Conservation (phyloP, 1,284 basidiomycete genomes). For the Heliocybe sulcata region DNA sequence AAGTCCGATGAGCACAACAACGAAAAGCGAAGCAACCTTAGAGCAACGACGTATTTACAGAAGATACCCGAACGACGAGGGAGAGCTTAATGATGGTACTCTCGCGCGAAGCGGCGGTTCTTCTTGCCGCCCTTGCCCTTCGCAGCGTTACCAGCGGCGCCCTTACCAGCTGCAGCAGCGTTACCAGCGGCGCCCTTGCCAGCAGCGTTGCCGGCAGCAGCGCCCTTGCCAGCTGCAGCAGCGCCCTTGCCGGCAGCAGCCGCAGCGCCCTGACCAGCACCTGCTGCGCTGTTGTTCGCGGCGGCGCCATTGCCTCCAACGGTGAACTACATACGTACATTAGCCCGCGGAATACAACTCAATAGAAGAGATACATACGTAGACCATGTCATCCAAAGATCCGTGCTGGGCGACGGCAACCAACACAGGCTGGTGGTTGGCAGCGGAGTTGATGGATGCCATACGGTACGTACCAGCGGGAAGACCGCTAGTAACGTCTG, state of each 20-base stretch:
- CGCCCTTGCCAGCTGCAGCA: constrained; percentile 7
- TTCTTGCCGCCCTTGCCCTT: constrained; percentile 9
- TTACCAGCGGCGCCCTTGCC: constrained; percentile 9
- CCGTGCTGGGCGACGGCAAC: constrained; percentile 48
- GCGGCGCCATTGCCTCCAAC: neutral
- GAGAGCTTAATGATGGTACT: constrained; percentile 12
- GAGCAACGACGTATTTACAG: constrained; percentile 2
- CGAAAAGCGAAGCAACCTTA: neutral
- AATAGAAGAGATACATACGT: constrained; percentile 24
- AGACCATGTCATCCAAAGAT: constrained; percentile 39
- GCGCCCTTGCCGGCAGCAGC: constrained; percentile 7
- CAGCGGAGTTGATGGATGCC: constrained; percentile 43
- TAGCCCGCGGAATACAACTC: neutral
- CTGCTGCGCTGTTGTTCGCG: neutral
- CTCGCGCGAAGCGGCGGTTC: constrained; percentile 1
- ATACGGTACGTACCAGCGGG: constrained; percentile 49
- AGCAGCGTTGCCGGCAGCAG: constrained; percentile 1
- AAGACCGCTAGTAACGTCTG: constrained; percentile 42
- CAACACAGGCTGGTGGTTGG: constrained; percentile 42
- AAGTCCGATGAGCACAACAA: neutral
- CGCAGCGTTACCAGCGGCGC: constrained; percentile 6
- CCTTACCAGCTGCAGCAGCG: constrained; percentile 7
- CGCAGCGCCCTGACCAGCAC: no score
- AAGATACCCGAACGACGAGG: constrained; percentile 13
- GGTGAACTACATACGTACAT: neutral